Conservation (phyloP, 192 early-diverging fungal genomes). For the Gonapodya prolifera region DNA sequence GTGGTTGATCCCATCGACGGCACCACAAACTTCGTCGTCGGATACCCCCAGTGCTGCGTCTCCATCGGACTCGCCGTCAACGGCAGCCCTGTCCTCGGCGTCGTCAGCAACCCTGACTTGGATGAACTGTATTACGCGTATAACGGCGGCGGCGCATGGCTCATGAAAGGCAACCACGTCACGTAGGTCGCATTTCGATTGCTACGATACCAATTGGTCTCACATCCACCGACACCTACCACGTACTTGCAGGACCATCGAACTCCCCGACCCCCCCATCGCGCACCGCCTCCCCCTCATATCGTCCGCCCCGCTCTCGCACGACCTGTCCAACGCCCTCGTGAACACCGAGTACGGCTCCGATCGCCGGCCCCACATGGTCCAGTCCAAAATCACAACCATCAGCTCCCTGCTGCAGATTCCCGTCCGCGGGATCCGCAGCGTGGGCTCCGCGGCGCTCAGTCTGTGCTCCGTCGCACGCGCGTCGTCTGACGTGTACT, state of each 20-base stretch:
- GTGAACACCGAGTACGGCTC: conserved; percentile 1
- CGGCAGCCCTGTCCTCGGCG: background rate
- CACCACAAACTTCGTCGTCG: background rate
- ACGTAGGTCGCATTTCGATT: background rate
- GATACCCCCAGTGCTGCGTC: background rate
- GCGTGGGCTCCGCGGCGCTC: background rate
- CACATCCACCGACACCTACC: background rate
- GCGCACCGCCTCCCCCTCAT: background rate
- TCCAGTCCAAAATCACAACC: background rate
- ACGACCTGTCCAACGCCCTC: background rate
- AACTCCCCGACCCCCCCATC: background rate
- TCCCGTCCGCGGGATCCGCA: background rate
- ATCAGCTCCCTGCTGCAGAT: background rate
- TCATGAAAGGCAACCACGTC: background rate
- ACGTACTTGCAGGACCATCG: background rate
- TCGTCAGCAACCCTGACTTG: background rate
- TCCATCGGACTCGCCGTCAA: background rate
- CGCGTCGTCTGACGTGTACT: background rate
- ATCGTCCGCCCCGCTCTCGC: background rate
- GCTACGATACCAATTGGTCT: background rate
- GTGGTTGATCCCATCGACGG: conserved; percentile 1
- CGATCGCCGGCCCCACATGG: background rate
- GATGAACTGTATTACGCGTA: background rate
- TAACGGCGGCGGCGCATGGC: background rate
- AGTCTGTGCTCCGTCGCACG: background rate